These are phyloP conservation scores for Sporobolomyces phaffii DNA, from an alignment of 768 basidiomycete species.

Conservation along the genomic window DNA sequence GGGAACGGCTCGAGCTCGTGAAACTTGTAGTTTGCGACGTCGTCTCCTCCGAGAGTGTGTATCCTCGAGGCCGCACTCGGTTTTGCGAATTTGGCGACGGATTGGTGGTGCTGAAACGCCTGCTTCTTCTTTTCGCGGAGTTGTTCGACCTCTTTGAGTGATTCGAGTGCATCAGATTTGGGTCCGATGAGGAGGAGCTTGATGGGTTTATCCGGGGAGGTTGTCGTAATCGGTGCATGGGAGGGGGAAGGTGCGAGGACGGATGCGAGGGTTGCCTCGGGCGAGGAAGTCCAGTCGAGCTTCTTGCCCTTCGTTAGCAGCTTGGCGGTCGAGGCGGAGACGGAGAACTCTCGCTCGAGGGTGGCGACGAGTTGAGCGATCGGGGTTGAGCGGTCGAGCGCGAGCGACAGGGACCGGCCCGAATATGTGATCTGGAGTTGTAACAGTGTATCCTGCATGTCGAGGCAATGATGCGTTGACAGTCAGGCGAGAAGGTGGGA, in stretches of 20 bases:
- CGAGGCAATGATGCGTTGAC: too few species aligned
- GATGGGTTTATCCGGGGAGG: neutral
- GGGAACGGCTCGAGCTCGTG: slow-evolving; percentile 31
- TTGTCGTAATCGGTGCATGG: too few species aligned
- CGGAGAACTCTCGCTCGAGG: slow-evolving; percentile 5
- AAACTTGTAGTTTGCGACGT: slow-evolving; percentile 21
- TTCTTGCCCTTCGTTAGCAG: slow-evolving; percentile 35
- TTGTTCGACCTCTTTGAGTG: slow-evolving; percentile 5
- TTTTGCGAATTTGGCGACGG: neutral
- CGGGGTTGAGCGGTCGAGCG: neutral
- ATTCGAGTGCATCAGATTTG: neutral
- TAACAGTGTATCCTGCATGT: neutral
- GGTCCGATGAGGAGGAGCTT: slow-evolving; percentile 38
- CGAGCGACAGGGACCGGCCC: slow-evolving; percentile 12
- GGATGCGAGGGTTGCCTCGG: neutral
- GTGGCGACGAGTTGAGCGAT: neutral
- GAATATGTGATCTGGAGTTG: slow-evolving; percentile 6
- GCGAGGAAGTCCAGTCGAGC: neutral
- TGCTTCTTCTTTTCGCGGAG: slow-evolving; percentile 23
- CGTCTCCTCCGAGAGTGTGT: slow-evolving; percentile 2
- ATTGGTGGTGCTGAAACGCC: slow-evolving; percentile 19
- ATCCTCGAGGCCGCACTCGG: slow-evolving; percentile 13
- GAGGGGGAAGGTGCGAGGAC: neutral
- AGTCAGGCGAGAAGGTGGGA: too few species aligned
- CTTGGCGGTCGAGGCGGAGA: slow-evolving; percentile 24